Base-by-base conservation (phyloP, 2,329 filamentous ascomycete genomes). In the Nemania bipapillata region DNA sequence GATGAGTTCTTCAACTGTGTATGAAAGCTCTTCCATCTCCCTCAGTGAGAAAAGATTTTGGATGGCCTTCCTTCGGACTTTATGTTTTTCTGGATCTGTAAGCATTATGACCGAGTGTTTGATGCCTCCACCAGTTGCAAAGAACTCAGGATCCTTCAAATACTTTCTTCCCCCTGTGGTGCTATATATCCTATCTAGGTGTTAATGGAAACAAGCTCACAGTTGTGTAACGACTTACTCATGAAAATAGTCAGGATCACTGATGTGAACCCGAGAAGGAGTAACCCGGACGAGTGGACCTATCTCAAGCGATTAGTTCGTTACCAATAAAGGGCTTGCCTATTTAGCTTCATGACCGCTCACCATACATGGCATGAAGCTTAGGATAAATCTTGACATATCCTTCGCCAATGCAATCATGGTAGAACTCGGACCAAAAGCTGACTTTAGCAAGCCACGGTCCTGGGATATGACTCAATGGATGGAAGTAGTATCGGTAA, bases 291-390 rank as follows among this genome's bases (percentile, higher is more conserved):
- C 55, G 22, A 70, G 35, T 11, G 67, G 64, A 15, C 67, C 67
- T 70, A n/a, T 8, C 9, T 8, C 55, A 42, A 50, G 8, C 11
- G 5, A 9, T 60, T 32, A 61, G 32, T 4, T 24, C 49, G 24
- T 37, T 24, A 26, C 3, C 1, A 35, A 6, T 35, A 35, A 6
- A 35, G 11, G 5, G 11, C 32, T 35, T 35, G 11, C 5, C 5
- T 35, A 5, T 11, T 6, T 5, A 35, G 32, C 32, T 26, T 2
- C n/a, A 20, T 42, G 7, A 4, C 35, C 3, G 60, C 63, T 60
- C 32, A 66, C 67, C 67, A 50, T 69, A 69, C 32, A 66, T 66
- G 1, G n/a, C 67, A 45, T 69, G 67, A 12, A 69, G 58, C 47
- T 28, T 20, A 4, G 63, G 63, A 32, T 69, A 69, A n/a, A 26